Conservation (phyloP, 257 asterid species). For the Jasminum sambac region DNA sequence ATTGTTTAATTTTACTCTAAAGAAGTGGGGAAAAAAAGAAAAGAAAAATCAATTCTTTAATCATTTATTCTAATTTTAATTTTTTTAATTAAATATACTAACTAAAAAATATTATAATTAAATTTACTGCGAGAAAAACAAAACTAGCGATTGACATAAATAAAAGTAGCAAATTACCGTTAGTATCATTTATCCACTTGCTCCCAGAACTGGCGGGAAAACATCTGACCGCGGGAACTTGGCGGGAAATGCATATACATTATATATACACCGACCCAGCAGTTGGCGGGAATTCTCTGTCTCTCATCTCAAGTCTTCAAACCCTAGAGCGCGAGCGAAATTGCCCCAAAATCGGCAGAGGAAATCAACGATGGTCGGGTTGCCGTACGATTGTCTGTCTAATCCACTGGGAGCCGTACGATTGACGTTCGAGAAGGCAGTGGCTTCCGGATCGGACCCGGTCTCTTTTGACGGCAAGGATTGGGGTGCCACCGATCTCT, state of each 20-base stretch:
- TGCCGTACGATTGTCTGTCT: conserved; percentile 74
- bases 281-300: conserved; percentile 4
- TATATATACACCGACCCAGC: not conserved
- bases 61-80: no score
- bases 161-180: no score
- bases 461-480: conserved; percentile 65
- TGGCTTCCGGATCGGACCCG: conserved; percentile 47
- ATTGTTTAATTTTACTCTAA: no score
- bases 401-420: conserved; percentile 97
- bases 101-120: no score
- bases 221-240: not conserved
- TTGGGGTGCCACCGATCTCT: conserved; percentile 78
- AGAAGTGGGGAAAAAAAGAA: no score
- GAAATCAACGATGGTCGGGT: conserved; percentile 60
- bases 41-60: no score
- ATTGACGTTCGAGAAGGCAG: conserved; percentile 72
- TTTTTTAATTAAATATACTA: no score
- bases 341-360: not conserved
- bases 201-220: not conserved
- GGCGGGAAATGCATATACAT: conserved; percentile 14
- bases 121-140: no score
- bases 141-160: no score
- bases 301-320: not conserved
- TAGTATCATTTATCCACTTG: not conserved
- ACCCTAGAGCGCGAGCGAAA: not conserved